These are phyloP conservation scores for Asparagopsis taxiformis DNA, from an alignment of 31 red algal species.

Conservation along the genomic window DNA sequence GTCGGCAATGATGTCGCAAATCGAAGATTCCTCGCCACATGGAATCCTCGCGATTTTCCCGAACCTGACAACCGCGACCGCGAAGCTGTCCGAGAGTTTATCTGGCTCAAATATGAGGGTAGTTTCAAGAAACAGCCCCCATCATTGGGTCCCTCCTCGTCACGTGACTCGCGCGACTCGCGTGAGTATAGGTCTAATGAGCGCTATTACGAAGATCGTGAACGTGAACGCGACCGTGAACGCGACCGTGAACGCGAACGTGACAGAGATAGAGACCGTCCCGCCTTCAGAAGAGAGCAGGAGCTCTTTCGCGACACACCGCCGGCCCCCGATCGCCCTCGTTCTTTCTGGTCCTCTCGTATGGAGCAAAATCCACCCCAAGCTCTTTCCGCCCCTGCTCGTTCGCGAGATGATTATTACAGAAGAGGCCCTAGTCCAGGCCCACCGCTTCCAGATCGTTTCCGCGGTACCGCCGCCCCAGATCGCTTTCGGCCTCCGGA, in stretches of 20 bases:
- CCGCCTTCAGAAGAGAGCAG: constrained; percentile 27
- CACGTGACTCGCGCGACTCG: background rate
- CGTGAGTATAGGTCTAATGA: constrained; percentile 28
- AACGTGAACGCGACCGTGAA: background rate
- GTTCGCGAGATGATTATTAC: constrained; percentile 45
- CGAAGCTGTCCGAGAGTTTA: constrained; percentile 51
- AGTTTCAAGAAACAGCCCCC: constrained; percentile 28
- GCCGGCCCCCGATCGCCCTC: constrained; percentile 16
- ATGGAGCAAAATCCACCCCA: constrained; percentile 7
- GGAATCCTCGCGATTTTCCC: constrained; percentile 42
- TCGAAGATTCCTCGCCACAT: constrained; percentile 44
- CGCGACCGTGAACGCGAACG: constrained; percentile 5
- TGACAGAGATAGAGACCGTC: constrained; percentile 15
- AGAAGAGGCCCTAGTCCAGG: constrained; percentile 1
- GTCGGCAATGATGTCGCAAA: constrained; percentile 56
- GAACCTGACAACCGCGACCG: constrained; percentile 32
- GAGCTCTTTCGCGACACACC: constrained; percentile 38
- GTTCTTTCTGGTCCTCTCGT: constrained; percentile 27
- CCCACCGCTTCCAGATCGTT: constrained; percentile 42
- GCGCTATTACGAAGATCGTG: too few relatives aligned
- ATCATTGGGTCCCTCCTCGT: constrained; percentile 1
- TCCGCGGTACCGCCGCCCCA: constrained; percentile 8
- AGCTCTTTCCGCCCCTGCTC: constrained; percentile 1
- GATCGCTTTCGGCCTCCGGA: constrained; percentile 44
- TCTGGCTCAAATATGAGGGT: constrained; percentile 68